phyloP scores from a whole-genome alignment of 2,329 filamentous ascomycete species.

The Xylogone sp. region DNA sequence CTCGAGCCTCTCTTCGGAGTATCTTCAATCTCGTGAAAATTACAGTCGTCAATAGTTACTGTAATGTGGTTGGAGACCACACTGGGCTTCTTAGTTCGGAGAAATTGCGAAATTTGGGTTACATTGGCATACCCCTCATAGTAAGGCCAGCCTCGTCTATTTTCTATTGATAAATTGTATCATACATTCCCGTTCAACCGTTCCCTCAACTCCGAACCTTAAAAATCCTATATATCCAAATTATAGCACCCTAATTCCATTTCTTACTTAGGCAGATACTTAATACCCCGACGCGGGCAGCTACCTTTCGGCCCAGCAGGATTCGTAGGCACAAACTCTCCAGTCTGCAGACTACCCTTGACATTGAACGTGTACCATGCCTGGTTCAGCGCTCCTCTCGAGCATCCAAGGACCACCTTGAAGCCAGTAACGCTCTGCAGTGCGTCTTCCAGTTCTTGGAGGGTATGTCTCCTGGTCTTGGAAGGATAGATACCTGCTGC shows the following conservation, averaged over 20 bases:
- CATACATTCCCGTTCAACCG: too few relatives aligned
- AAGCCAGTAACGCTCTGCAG: conserved; percentile 39
- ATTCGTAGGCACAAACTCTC: conserved; percentile 12
- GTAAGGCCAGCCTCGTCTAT: too few relatives aligned
- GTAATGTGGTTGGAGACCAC: too few relatives aligned
- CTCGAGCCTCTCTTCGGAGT: not conserved
- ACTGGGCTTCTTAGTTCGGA: too few relatives aligned
- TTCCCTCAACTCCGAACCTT: too few relatives aligned
- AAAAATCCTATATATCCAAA: too few relatives aligned
- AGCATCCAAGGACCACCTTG: conserved; percentile 38
- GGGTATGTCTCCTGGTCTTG: conserved; percentile 30
- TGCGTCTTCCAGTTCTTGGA: conserved; percentile 33
- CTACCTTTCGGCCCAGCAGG: conserved; percentile 10
- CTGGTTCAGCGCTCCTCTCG: conserved; percentile 41
- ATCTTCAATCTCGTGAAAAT: not conserved
- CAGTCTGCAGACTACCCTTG: conserved; percentile 11
- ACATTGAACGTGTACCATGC: conserved; percentile 49
- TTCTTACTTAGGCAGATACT: conserved; percentile 6
- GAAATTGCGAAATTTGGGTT: too few relatives aligned
- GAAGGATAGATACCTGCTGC: conserved; percentile 53
- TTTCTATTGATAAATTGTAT: too few relatives aligned
- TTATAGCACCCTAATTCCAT: too few relatives aligned
- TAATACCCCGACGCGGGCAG: conserved; percentile 12
- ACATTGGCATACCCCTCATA: too few relatives aligned
- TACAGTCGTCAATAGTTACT: too few relatives aligned